Percentiles rank a stretch among this genome's conserved stretches.
Evolutionary conservation across 192 early-diverging fungal genomes (phyloP).

Genomic region (Gaertneriomyces semiglobifer): DNA sequence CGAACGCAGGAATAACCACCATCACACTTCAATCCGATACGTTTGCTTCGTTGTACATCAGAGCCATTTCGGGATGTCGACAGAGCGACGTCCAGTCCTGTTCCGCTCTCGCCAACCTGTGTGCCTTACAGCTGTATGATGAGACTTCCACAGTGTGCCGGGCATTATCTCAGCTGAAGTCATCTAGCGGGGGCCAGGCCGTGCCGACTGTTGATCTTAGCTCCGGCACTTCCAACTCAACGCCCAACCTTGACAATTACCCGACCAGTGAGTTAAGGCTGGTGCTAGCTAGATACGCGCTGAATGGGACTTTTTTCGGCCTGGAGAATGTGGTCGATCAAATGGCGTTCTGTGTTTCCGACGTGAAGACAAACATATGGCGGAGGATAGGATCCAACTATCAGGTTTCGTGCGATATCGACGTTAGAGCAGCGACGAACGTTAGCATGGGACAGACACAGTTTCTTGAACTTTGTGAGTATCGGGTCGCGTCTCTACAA

Average conservation of each 20-base stretch:
- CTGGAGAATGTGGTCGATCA: slow-evolving; percentile 35
- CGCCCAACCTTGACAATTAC: slow-evolving; percentile 6
- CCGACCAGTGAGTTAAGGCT: slow-evolving; percentile 18
- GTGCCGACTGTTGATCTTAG: slow-evolving; percentile 16
- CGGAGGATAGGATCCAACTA: no score
- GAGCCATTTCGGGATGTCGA: slow-evolving; percentile 17
- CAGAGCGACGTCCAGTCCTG: slow-evolving; percentile 28
- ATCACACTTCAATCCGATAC: slow-evolving; percentile 23
- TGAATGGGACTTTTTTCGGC: slow-evolving; percentile 52
- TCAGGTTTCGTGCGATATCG: no score
- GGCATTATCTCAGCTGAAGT: slow-evolving; percentile 27
- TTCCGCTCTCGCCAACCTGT: slow-evolving; percentile 47
- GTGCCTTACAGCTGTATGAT: slow-evolving; percentile 46
- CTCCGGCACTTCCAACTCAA: background rate
- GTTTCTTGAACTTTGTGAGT: background rate
- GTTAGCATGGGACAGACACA: background rate
- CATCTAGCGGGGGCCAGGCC: slow-evolving; percentile 10
- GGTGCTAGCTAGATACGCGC: slow-evolving; percentile 40
- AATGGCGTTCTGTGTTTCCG: slow-evolving; percentile 14
- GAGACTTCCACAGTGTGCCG: slow-evolving; percentile 31
- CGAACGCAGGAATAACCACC: slow-evolving; percentile 13
- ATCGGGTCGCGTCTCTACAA: background rate
- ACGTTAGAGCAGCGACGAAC: background rate
- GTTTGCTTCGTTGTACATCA: slow-evolving; percentile 19
- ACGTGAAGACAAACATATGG: background rate